These are phyloP conservation scores for Agaricus bisporus DNA, from an alignment of 768 basidiomycete species.

Conservation along the genomic window DNA sequence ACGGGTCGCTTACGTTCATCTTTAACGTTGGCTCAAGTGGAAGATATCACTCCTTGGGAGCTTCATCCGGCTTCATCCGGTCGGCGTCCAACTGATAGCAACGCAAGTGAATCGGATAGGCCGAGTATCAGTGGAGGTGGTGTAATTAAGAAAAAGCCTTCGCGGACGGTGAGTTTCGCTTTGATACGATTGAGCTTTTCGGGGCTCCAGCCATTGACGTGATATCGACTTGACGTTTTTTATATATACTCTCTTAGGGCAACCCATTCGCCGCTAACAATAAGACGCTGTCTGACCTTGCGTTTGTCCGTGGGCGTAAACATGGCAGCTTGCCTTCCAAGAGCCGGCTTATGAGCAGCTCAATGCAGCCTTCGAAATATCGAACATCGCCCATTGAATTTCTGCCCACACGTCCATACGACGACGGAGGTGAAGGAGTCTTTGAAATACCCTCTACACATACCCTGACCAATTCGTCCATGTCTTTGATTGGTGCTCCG, in stretches of 20 bases:
- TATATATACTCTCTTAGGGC: not conserved
- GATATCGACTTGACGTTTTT: not conserved
- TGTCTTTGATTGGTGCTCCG: not conserved
- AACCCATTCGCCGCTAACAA: conserved; percentile 8
- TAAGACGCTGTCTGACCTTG: conserved; percentile 15
- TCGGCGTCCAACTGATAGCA: not conserved
- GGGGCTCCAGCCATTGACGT: not conserved
- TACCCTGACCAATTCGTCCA: not conserved
- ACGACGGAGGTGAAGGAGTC: not conserved
- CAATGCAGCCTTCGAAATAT: conserved; percentile 13
- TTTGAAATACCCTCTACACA: not conserved
- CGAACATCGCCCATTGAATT: conserved; percentile 10
- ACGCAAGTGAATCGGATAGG: not conserved
- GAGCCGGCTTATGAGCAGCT: not conserved
- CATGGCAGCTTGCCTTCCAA: conserved; percentile 24
- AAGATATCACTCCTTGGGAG: conserved; percentile 27
- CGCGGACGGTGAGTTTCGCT: conserved; percentile 11
- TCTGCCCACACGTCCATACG: not conserved
- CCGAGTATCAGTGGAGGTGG: conserved; percentile 1
- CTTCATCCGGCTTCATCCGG: conserved; percentile 20
- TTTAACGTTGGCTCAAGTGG: conserved; percentile 18
- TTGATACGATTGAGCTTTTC: not conserved
- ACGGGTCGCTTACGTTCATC: conserved; percentile 16
- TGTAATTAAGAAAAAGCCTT: conserved; percentile 5
- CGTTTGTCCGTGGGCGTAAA: conserved; percentile 26